Conservation (phyloP, 2,329 filamentous ascomycete genomes). For the Paecilomyces formosus region DNA sequence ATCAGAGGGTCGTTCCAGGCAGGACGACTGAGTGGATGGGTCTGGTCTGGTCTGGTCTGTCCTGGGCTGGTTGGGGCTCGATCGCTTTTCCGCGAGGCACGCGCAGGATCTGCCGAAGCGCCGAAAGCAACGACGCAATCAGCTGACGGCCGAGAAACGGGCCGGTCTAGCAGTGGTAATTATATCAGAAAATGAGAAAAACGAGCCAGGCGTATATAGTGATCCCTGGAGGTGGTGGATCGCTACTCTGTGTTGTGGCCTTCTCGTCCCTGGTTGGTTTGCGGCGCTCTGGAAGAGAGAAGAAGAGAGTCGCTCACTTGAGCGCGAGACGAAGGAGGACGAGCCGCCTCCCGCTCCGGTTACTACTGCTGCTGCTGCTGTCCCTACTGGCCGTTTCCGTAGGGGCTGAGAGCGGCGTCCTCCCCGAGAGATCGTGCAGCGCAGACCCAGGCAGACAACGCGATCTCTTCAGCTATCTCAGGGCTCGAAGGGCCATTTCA, state of each 20-base stretch:
- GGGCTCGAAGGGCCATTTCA: background rate
- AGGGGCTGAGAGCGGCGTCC: background rate
- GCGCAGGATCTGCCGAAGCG: constrained; percentile 1
- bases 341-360: background rate
- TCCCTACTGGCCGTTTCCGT: background rate
- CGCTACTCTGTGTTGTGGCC: background rate
- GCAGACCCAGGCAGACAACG: background rate
- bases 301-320: background rate
- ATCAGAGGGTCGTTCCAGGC: constrained; percentile 3
- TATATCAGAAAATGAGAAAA: background rate
- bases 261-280: background rate
- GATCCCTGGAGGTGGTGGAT: background rate
- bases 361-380: background rate
- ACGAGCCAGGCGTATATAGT: background rate
- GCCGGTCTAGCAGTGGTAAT: background rate
- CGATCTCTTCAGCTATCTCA: background rate
- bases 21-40: constrained; percentile 7
- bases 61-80: constrained; percentile 4
- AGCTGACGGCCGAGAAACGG: background rate
- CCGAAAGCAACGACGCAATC: background rate
- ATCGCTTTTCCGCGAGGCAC: background rate
- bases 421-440: background rate
- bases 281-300: background rate
- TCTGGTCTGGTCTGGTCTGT: constrained; percentile 5
- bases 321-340: background rate